Percentiles rank a stretch among this genome's conserved stretches.
These are phyloP conservation scores for Amesomyces nigricolor DNA, from an alignment of 2,329 filamentous ascomycete species.

Conservation along the genomic window DNA sequence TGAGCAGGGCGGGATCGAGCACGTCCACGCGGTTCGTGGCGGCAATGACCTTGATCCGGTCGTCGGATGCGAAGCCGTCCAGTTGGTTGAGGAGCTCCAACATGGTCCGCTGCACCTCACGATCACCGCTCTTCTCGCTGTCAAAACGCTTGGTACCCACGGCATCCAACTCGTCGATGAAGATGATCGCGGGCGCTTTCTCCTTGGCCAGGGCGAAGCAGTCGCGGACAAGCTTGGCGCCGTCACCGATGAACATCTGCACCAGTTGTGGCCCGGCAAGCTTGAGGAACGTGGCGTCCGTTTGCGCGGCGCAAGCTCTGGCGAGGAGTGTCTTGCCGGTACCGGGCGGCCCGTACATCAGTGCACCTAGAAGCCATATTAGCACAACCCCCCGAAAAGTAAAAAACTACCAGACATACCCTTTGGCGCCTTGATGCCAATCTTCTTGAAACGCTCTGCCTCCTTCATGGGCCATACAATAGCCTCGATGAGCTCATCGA, in stretches of 20 bases:
- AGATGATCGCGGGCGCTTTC: conserved; percentile 98
- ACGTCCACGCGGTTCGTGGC: conserved; percentile 95
- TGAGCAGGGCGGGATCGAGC: conserved; percentile 82
- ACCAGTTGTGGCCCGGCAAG: conserved; percentile 95
- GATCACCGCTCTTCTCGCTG: conserved; percentile 94
- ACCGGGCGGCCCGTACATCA: conserved; percentile 95
- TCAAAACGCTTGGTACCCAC: conserved; percentile 99
- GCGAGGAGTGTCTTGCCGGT: conserved; percentile 90
- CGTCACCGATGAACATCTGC: conserved; percentile 99
- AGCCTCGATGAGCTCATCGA: conserved; percentile 95
- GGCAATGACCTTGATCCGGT: conserved; percentile 92
- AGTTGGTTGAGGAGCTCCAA: conserved; percentile 97
- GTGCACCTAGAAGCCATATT: conserved; percentile 57
- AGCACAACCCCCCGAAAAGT: neutral
- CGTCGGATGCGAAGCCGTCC: conserved; percentile 94
- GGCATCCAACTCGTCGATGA: conserved; percentile 97
- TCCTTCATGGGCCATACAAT: conserved; percentile 99
- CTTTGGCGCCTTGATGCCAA: conserved; percentile 98
- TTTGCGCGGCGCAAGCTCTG: conserved; percentile 93
- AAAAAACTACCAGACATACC: conserved; percentile 50
- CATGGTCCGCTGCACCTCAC: conserved; percentile 98
- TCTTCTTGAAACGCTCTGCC: conserved; percentile 98
- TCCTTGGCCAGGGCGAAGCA: conserved; percentile 97
- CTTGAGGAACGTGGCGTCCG: conserved; percentile 97
- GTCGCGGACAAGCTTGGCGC: conserved; percentile 94